These are phyloP conservation scores for Colletotrichum horii DNA, from an alignment of 2,329 filamentous ascomycete genomes.

Conservation along the genomic window DNA sequence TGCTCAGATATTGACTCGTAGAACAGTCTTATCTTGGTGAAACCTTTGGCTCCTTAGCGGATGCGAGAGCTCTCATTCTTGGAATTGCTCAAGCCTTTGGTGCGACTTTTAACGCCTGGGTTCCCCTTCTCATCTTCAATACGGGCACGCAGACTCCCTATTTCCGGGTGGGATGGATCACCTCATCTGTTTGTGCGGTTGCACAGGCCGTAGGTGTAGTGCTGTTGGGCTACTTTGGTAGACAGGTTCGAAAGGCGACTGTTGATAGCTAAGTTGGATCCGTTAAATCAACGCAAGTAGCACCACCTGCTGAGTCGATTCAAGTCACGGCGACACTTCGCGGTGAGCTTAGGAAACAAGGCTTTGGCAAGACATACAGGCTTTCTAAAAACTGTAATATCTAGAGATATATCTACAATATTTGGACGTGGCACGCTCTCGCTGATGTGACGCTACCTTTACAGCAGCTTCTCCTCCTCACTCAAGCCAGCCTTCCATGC, in stretches of 20 bases:
- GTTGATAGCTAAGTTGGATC: not conserved
- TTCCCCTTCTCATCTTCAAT: not conserved
- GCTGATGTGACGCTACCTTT: too few relatives aligned
- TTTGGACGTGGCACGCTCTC: too few relatives aligned
- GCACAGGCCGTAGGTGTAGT: not conserved
- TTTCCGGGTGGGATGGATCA: not conserved
- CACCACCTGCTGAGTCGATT: too few relatives aligned
- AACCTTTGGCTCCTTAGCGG: not conserved
- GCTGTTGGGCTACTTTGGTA: not conserved
- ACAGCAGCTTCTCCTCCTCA: not conserved
- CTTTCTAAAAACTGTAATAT: too few relatives aligned
- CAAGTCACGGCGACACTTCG: too few relatives aligned
- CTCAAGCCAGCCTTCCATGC: constrained; percentile 28
- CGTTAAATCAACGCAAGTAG: not conserved
- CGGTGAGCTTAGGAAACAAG: too few relatives aligned
- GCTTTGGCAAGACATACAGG: fast-evolving
- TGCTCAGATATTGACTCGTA: not conserved
- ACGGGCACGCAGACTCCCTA: not conserved
- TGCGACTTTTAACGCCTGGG: not conserved
- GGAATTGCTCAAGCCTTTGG: not conserved
- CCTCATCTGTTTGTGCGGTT: not conserved
- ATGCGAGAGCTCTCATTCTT: not conserved
- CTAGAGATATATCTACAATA: too few relatives aligned
- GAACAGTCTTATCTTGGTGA: not conserved
- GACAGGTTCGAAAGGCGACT: not conserved